Evolutionary conservation across 306 rosid species (phyloP), one percentile per base, ranked within the genome.

Genomic region (Elaeagnus macrophylla): DNA sequence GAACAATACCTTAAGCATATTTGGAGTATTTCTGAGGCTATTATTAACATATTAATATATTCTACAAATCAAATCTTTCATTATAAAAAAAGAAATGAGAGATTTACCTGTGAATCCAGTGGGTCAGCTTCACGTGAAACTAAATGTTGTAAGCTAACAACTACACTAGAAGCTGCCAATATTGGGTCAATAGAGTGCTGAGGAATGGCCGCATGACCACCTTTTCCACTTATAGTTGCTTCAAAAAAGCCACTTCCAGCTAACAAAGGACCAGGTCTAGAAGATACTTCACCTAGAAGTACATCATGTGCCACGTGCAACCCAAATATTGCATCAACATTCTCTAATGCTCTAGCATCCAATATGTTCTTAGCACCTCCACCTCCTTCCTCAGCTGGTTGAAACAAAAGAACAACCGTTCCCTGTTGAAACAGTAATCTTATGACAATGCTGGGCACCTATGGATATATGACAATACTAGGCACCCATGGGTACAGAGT

Each of bases 381-480:
- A 63, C 86, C 84, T 67, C 86, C 95, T 77, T 89, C 95, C 76
- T 89, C 97, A 8, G 90, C 97, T 53, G 97, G 97, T 81, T 89
- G 97, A 75, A 86, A 89, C 64, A 89, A 84, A 72, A 89, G 94
- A 61, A 89, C 74, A 17, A 89, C 78, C 35, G 95, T 86, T 42
- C 97, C 97, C 95, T 89, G 45, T 50, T 60, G 55, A 60, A 47
- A 40, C 50, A 64, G n/a, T 38, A 53, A 43, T 5, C 47, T 16
- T 73, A 12, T 13, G 49, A 45, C 7, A 42, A 47, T 48, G 42
- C 57, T 57, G 45, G 71, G n/a, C 20, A 62, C 0, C 14, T 37
- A 40, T 19, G 4, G 3, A 32, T 37, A 15, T 73, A 12, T 13
- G 49, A 45, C 7, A 42, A 47, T 48, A 48, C 57, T 57, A 49